Percentiles rank a stretch among this genome's conserved stretches.
Conservation (phyloP, 345 rosid species). For the Mangifera indica region DNA sequence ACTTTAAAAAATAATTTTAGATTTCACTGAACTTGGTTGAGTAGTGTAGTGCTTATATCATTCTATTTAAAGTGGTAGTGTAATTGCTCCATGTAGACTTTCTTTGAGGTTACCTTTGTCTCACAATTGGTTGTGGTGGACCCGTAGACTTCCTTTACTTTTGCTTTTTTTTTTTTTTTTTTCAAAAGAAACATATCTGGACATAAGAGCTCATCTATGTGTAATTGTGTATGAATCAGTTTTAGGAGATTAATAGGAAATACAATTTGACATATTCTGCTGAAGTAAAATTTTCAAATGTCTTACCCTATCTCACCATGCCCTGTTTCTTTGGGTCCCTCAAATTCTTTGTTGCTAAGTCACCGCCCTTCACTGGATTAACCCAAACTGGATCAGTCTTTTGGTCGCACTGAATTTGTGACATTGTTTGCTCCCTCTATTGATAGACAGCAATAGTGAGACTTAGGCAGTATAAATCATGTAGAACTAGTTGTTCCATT, state of each 20-base stretch:
- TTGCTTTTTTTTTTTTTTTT: no score
- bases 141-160: not conserved
- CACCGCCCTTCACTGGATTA: not conserved
- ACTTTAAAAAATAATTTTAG: not conserved
- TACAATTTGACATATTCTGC: not conserved
- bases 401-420: not conserved
- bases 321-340: not conserved
- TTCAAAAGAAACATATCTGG: not conserved
- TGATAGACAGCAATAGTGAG: not conserved
- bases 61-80: not conserved
- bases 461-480: slow-evolving; percentile 2
- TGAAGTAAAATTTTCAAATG: not conserved
- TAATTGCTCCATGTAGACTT: not conserved
- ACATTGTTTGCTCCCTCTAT: not conserved
- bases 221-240: not conserved
- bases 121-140: not conserved
- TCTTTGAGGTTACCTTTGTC: not conserved
- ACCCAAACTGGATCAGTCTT: not conserved
- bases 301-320: not conserved
- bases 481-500: not conserved
- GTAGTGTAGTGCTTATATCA: not conserved
- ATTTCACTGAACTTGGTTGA: not conserved
- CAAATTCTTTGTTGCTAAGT: not conserved
- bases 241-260: not conserved
- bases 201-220: not conserved